These are phyloP conservation scores for Saccharum officinarum DNA, from an alignment of 176 grass and related monocot genomes.

Conservation along the genomic window DNA sequence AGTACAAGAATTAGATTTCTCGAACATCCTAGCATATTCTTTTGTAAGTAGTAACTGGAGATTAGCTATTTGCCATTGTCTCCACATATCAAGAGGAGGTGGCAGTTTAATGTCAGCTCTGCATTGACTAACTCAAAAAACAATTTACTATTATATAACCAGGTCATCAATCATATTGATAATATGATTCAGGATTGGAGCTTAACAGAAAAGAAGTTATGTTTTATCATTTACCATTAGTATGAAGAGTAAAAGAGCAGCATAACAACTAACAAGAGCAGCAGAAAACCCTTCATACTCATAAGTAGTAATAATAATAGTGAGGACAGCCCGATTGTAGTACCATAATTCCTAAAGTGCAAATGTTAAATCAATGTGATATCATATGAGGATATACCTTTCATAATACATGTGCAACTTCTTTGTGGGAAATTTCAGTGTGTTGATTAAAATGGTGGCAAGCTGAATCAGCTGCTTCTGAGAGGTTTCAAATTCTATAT, in stretches of 20 bases:
- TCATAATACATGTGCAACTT: slow-evolving; percentile 78
- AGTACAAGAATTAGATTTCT: neutral
- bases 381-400: slow-evolving; percentile 55
- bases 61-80: slow-evolving; percentile 1
- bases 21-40: neutral
- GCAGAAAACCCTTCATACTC: neutral
- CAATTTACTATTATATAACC: neutral
- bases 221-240: neutral
- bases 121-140: neutral
- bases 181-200: neutral
- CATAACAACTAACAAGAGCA: neutral
- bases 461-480: slow-evolving; percentile 74
- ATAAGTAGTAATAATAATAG: neutral
- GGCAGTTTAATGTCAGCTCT: neutral
- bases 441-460: slow-evolving; percentile 72
- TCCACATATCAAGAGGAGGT: neutral
- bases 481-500: slow-evolving; percentile 81
- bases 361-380: slow-evolving; percentile 4
- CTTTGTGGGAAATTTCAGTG: slow-evolving; percentile 83
- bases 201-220: neutral
- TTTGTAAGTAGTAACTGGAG: neutral
- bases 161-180: neutral
- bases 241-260: neutral
- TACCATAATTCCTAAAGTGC: neutral
- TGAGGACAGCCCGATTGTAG: neutral